Conservation (phyloP, 2,329 filamentous ascomycete genomes). For the Knufia petricola region DNA sequence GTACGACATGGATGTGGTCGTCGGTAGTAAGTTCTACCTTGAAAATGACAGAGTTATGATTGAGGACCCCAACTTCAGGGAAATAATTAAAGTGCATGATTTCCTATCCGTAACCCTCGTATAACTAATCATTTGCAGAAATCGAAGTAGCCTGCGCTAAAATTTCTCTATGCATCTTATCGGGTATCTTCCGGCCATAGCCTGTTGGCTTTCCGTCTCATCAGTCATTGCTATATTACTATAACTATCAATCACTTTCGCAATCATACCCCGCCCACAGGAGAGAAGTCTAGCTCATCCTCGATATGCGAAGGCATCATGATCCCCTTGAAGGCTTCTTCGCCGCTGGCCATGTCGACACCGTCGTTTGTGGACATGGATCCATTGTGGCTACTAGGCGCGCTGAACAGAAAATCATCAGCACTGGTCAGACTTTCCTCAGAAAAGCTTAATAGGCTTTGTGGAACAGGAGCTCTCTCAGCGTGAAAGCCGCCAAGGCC, state of each 20-base stretch:
- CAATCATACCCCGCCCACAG: too few relatives aligned
- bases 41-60: too few relatives aligned
- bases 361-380: conserved; percentile 15
- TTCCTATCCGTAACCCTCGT: too few relatives aligned
- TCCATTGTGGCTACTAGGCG: conserved; percentile 18
- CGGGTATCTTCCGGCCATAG: background rate
- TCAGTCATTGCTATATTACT: background rate
- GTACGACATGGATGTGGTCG: too few relatives aligned
- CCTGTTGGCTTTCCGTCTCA: background rate
- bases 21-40: too few relatives aligned
- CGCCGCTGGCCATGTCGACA: conserved; percentile 9
- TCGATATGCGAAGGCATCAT: conserved; percentile 30
- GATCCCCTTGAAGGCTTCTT: conserved; percentile 31
- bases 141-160: too few relatives aligned
- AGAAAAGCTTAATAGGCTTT: conserved; percentile 50
- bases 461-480: conserved; percentile 29
- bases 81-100: too few relatives aligned
- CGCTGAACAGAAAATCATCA: conserved; percentile 35
- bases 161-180: too few relatives aligned
- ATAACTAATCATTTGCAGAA: too few relatives aligned
- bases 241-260: too few relatives aligned
- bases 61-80: too few relatives aligned
- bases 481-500: conserved; percentile 30
- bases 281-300: conserved; percentile 17
- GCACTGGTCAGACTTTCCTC: conserved; percentile 50